A percentile compares a stretch with the other conserved stretches of the same genome.
These are phyloP conservation scores for Malus sieversii DNA, from an alignment of 306 rosid species.

Conservation along the genomic window DNA sequence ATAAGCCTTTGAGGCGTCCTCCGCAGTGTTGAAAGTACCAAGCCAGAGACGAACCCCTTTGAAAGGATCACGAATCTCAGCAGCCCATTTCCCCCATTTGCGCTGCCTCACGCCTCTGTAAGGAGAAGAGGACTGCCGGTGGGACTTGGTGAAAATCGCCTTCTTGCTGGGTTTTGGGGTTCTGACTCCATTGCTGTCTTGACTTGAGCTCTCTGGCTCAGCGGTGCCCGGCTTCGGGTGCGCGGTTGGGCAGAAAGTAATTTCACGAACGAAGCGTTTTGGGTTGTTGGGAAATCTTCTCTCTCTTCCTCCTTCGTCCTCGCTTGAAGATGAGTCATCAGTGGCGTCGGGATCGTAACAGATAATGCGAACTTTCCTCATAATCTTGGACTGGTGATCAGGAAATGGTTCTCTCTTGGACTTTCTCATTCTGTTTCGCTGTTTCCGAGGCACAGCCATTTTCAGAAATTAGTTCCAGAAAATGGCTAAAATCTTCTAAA, in stretches of 20 bases:
- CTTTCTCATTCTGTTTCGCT: conserved; percentile 1
- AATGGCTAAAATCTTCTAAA: background rate
- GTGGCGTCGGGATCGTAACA: conserved; percentile 66
- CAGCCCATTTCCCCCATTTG: conserved; percentile 90
- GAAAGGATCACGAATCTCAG: conserved; percentile 86
- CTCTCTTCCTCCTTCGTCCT: conserved; percentile 37
- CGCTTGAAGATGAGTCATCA: conserved; percentile 58
- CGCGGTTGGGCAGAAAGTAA: conserved; percentile 3
- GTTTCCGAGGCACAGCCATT: conserved; percentile 33
- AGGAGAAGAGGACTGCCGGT: conserved; percentile 23
- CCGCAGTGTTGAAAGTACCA: conserved; percentile 71
- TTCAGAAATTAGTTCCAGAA: background rate
- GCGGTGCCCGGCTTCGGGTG: background rate
- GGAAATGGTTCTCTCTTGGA: conserved; percentile 2
- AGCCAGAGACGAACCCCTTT: conserved; percentile 51
- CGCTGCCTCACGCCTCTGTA: conserved; percentile 75
- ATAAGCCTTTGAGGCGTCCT: conserved; percentile 63
- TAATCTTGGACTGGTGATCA: conserved; percentile 9
- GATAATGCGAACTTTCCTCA: conserved; percentile 50
- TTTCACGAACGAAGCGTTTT: conserved; percentile 23
- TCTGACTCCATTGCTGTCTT: conserved; percentile 27
- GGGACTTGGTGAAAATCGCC: conserved; percentile 23
- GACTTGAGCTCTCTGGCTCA: conserved; percentile 34
- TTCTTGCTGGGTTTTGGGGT: conserved; percentile 4
- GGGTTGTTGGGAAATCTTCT: background rate